Percentiles rank a stretch among this genome's conserved stretches.
These are phyloP conservation scores for Elsinoe arachidis DNA, from an alignment of 2,329 filamentous ascomycete genomes.

Conservation along the genomic window DNA sequence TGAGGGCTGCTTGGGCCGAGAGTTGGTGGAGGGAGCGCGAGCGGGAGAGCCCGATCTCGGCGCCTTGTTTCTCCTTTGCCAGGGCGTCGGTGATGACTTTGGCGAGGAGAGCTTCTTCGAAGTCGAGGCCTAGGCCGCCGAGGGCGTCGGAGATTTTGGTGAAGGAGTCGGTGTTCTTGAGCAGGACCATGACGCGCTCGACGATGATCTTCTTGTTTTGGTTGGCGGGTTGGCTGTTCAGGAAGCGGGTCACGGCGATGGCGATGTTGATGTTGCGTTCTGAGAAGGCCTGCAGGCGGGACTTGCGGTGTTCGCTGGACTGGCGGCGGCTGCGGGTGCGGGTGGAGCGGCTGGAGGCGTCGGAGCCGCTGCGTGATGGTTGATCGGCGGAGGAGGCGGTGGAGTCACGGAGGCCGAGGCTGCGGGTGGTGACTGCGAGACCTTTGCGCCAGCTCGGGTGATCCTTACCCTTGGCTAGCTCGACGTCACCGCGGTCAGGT, in stretches of 20 bases:
- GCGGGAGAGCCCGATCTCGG: constrained; percentile 12
- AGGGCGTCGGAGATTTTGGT: constrained; percentile 19
- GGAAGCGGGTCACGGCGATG: constrained; percentile 18
- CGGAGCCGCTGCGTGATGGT: not conserved
- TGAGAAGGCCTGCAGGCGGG: constrained; percentile 11
- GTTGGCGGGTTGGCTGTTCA: constrained; percentile 19
- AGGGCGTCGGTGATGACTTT: constrained; percentile 19
- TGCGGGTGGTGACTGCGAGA: constrained; percentile 12
- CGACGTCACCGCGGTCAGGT: constrained; percentile 3
- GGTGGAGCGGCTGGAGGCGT: constrained; percentile 2
- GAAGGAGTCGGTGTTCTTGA: constrained; percentile 19
- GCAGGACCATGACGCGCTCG: constrained; percentile 17
- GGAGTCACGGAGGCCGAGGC: constrained; percentile 8
- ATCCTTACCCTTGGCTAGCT: not conserved
- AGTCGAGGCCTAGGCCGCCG: constrained; percentile 17
- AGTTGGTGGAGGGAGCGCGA: constrained; percentile 15
- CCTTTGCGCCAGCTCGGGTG: constrained; percentile 11
- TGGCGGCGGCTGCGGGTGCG: not conserved
- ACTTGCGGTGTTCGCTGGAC: constrained; percentile 7
- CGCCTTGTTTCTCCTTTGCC: constrained; percentile 8
- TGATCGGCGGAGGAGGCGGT: not conserved
- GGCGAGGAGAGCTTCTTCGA: constrained; percentile 20
- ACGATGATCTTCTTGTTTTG: constrained; percentile 17
- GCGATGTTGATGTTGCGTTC: constrained; percentile 19
- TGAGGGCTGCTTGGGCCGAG: constrained; percentile 15